Conservation (phyloP, 225 moss, liverwort and hornwort species). For the Pleurozium schreberi region DNA sequence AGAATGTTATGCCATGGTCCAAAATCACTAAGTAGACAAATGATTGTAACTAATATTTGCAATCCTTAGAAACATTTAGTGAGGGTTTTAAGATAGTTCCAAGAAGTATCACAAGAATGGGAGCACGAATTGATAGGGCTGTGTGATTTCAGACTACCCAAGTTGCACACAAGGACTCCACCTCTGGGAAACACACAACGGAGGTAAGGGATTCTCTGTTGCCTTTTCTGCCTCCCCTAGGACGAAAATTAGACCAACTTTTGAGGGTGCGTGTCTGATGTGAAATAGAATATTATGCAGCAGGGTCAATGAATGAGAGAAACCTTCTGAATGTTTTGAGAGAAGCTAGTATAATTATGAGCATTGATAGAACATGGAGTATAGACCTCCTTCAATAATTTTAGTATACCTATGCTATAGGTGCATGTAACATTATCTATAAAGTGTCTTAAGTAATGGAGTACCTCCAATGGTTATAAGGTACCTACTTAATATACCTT, state of each 20-base stretch:
- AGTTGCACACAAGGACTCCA: not conserved
- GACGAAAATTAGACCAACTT: not conserved
- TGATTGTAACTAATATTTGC: not conserved
- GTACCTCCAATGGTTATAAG: too few relatives aligned
- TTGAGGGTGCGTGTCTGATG: not conserved
- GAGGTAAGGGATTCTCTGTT: not conserved
- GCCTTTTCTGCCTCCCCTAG: not conserved
- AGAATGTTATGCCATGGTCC: not conserved
- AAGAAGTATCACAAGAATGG: not conserved
- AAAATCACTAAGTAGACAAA: too few relatives aligned
- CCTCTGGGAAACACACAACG: not conserved
- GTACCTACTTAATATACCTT: too few relatives aligned
- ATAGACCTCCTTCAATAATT: too few relatives aligned
- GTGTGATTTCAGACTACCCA: not conserved
- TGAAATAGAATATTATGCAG: not conserved
- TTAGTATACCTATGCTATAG: too few relatives aligned
- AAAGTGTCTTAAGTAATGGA: too few relatives aligned
- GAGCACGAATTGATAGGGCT: not conserved
- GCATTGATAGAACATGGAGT: too few relatives aligned
- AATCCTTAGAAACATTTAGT: not conserved
- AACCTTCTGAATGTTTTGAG: not conserved
- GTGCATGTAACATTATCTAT: too few relatives aligned
- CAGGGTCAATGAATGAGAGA: not conserved
- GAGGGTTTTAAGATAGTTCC: too few relatives aligned
- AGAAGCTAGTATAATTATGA: too few relatives aligned